These are phyloP conservation scores for Juglanconis oblonga DNA, from an alignment of 2,329 filamentous ascomycete genomes.

Conservation along the genomic window DNA sequence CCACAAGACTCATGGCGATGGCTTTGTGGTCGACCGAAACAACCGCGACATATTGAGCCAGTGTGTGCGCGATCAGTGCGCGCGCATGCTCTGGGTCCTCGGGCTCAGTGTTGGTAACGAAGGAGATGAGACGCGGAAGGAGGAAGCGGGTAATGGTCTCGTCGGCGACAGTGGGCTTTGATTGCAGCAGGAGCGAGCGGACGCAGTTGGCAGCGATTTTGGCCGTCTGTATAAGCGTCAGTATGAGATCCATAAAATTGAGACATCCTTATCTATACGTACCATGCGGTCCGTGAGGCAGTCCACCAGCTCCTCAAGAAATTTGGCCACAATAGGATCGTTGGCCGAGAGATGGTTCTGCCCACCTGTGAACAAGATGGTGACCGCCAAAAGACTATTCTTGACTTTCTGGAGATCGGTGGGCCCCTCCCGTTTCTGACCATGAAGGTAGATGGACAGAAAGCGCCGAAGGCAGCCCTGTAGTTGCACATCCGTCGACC, in stretches of 20 bases:
- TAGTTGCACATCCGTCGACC: constrained; percentile 64
- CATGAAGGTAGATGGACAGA: constrained; percentile 72
- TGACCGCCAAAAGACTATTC: constrained; percentile 84
- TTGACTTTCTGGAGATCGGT: constrained; percentile 85
- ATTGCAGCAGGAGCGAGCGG: constrained; percentile 73
- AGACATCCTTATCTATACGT: constrained; percentile 19
- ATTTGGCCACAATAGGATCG: constrained; percentile 71
- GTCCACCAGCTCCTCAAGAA: constrained; percentile 78
- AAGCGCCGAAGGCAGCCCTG: constrained; percentile 81
- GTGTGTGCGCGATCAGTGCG: constrained; percentile 66
- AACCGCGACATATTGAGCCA: constrained; percentile 67
- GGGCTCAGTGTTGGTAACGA: constrained; percentile 65
- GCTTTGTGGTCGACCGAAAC: constrained; percentile 44
- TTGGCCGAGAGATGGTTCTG: constrained; percentile 69
- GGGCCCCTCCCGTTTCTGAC: constrained; percentile 71
- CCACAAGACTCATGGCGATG: constrained; percentile 70
- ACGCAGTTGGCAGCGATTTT: constrained; percentile 90
- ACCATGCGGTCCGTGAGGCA: constrained; percentile 77
- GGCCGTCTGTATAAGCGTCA: constrained; percentile 56
- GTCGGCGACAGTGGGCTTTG: constrained; percentile 61
- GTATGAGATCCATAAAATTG: not conserved
- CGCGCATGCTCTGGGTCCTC: constrained; percentile 80
- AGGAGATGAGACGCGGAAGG: constrained; percentile 71
- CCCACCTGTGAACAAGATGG: constrained; percentile 82
- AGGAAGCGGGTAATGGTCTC: constrained; percentile 72